Base-by-base conservation (phyloP, 768 basidiomycete species). In the Xanthoconium purpureum region DNA sequence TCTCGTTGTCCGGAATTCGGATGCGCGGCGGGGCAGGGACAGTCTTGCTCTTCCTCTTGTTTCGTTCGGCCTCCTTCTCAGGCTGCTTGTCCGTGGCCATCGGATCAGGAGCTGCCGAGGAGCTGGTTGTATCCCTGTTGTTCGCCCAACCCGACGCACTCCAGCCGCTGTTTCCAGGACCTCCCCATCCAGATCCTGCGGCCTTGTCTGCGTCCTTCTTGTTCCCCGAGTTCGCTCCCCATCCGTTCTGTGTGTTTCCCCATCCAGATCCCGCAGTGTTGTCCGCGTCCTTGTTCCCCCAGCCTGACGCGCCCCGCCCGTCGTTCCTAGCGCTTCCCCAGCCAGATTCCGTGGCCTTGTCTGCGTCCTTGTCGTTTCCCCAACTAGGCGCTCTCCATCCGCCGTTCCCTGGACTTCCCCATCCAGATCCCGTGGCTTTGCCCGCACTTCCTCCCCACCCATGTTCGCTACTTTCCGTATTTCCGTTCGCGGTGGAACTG, bases 11-110 rank as follows among this genome's bases (percentile, higher is more conserved):
- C 10, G 66, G 62, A 48, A 64, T 66, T 37, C 55, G 60, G 18
- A 66, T 60, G 20, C 71, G 69, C 29, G 69, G 71, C 1, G 71
- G 67, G 11, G 65, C 56, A 17, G 52, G 50, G 18, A 59, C 52
- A 24, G 14, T 24, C 24, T 46, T 71, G 32, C 55, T 35, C 15
- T 53, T 66, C 2, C 28, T 47, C 24, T 55, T 66, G 18, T 37
- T 45, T 29, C 48, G 57, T 44, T 30, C 14, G 12, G 56, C 17
- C 28, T 28, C 48, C 36, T 52, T 55, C 45, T 53, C 39, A 7
- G 24, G 3, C 11, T n/a, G 53, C 2, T 43, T 42, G 46, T 63
- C 63, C 46, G 56, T 46, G 28, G 48, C 32, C 48, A 50, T 63
- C 35, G 63, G 35, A 28, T 50, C 44, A n/a, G 66, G 38, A 33